Percentiles rank a stretch among this genome's conserved stretches.
Evolutionary conservation across 164 flowering plant species (phyloP).

Genomic region (Litsea cubeba): DNA sequence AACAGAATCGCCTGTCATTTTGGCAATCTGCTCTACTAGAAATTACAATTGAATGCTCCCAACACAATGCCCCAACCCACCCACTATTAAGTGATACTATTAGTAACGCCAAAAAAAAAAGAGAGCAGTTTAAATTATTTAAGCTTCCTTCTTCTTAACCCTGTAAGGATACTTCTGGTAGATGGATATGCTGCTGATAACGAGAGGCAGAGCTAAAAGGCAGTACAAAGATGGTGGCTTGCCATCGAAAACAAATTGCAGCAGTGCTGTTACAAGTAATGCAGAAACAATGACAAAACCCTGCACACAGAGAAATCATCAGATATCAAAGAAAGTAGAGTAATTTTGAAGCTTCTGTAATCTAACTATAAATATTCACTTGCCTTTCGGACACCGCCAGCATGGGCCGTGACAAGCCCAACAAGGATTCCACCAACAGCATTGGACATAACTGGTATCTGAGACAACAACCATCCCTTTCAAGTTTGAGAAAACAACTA

Average conservation of each 20-base stretch:
- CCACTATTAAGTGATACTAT: no score
- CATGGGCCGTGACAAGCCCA: conserved; percentile 83
- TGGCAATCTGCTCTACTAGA: no score
- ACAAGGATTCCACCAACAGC: conserved; percentile 97
- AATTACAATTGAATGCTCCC: no score
- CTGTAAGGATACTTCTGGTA: conserved; percentile 91
- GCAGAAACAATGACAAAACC: conserved; percentile 98
- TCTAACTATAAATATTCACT: conserved; percentile 12
- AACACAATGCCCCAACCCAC: no score
- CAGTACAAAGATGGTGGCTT: conserved; percentile 86
- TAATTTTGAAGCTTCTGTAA: neutral
- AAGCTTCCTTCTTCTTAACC: conserved; percentile 68
- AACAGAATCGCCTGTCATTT: no score
- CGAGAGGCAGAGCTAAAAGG: conserved; percentile 78
- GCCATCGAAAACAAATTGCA: conserved; percentile 87
- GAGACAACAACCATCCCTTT: conserved; percentile 19
- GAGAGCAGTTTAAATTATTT: neutral
- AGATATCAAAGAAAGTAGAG: neutral
- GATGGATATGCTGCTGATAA: conserved; percentile 72
- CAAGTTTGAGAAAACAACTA: neutral
- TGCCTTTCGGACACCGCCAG: conserved; percentile 97
- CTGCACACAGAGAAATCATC: conserved; percentile 36
- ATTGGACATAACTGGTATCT: conserved; percentile 81
- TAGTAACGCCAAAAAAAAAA: no score
- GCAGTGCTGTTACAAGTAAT: conserved; percentile 84